Percentiles rank a stretch among this genome's conserved stretches.
phyloP scores from a whole-genome alignment of 371 early-diverging fungal genomes.

The Syncephalastrum monosporum region DNA sequence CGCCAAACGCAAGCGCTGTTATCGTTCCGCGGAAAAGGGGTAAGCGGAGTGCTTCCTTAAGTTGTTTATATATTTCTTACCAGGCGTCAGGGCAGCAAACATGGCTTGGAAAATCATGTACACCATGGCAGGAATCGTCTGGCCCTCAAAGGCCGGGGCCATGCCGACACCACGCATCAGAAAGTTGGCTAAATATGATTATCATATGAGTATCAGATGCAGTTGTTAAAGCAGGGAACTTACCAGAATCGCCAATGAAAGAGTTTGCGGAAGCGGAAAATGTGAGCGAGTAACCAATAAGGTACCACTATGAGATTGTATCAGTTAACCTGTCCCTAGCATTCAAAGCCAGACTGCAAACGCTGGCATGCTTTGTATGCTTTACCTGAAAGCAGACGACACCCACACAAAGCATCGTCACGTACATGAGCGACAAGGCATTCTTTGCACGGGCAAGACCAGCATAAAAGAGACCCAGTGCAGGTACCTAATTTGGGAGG shows the following conservation, averaged over 20 bases:
- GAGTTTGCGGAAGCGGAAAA: slow-evolving; percentile 68
- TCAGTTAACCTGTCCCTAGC: not conserved
- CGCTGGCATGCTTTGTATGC: not conserved
- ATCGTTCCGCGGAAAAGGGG: slow-evolving; percentile 25
- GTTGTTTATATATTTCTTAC: slow-evolving; percentile 8
- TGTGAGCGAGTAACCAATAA: slow-evolving; percentile 84
- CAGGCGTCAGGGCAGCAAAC: slow-evolving; percentile 70
- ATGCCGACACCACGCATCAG: slow-evolving; percentile 44
- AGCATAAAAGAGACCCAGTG: slow-evolving; percentile 80
- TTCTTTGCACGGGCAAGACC: slow-evolving; percentile 82
- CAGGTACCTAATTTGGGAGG: slow-evolving; percentile 49
- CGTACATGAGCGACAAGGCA: slow-evolving; percentile 79
- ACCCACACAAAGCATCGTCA: slow-evolving; percentile 74
- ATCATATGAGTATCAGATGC: not conserved
- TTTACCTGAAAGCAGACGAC: slow-evolving; percentile 75
- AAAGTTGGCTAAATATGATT: slow-evolving; percentile 25
- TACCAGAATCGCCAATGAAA: slow-evolving; percentile 79
- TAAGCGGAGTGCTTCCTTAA: not conserved
- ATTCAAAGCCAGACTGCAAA: not conserved
- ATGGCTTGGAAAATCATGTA: slow-evolving; percentile 74
- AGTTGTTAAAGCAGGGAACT: slow-evolving; percentile 31
- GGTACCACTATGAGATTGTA: slow-evolving; percentile 61
- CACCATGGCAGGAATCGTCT: slow-evolving; percentile 56
- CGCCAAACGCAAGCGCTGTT: slow-evolving; percentile 76
- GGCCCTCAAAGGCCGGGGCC: slow-evolving; percentile 45